These are phyloP conservation scores for Yarrowia galli DNA, from an alignment of 1,139 yeast species.

Conservation along the genomic window DNA sequence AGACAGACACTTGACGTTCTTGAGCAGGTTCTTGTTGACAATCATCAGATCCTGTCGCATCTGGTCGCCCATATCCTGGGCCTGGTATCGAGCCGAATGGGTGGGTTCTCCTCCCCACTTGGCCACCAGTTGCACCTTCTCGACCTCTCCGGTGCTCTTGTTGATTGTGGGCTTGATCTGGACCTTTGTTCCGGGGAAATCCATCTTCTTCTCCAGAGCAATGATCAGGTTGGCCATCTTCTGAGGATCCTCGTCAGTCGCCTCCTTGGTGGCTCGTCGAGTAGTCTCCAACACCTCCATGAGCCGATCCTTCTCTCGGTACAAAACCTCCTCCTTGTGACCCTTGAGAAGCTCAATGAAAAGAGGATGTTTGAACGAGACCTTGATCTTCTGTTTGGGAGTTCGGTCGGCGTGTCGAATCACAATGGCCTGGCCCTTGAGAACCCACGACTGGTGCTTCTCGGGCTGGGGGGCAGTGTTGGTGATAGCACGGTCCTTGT, in stretches of 20 bases:
- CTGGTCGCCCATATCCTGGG: constrained; percentile 94
- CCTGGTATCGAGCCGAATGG: constrained; percentile 95
- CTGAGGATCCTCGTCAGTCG: constrained; percentile 76
- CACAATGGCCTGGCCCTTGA: constrained; percentile 90
- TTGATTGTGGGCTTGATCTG: constrained; percentile 90
- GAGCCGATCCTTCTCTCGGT: constrained; percentile 85
- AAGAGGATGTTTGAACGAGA: constrained; percentile 86
- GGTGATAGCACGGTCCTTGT: constrained; percentile 43
- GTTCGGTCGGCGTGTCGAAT: constrained; percentile 98
- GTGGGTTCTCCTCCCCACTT: constrained; percentile 99
- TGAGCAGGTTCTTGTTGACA: constrained; percentile 81
- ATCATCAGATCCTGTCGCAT: constrained; percentile 89
- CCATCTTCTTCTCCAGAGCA: constrained; percentile 87
- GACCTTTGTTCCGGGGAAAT: constrained; percentile 94
- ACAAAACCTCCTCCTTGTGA: constrained; percentile 93
- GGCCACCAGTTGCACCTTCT: constrained; percentile 91
- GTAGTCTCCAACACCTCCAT: constrained; percentile 87
- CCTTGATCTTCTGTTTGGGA: constrained; percentile 98
- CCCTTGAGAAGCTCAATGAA: constrained; percentile 91
- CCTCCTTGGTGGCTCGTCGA: constrained; percentile 72
- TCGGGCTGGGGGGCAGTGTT: constrained; percentile 58
- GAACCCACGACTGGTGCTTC: constrained; percentile 94
- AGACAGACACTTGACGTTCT: constrained; percentile 85
- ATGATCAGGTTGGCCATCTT: constrained; percentile 78
- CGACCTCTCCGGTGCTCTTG: constrained; percentile 64